A percentile compares a stretch with the other conserved stretches of the same genome.
phyloP scores from a whole-genome alignment of 2,329 filamentous ascomycete genomes.

The Diaporthe caulivora region DNA sequence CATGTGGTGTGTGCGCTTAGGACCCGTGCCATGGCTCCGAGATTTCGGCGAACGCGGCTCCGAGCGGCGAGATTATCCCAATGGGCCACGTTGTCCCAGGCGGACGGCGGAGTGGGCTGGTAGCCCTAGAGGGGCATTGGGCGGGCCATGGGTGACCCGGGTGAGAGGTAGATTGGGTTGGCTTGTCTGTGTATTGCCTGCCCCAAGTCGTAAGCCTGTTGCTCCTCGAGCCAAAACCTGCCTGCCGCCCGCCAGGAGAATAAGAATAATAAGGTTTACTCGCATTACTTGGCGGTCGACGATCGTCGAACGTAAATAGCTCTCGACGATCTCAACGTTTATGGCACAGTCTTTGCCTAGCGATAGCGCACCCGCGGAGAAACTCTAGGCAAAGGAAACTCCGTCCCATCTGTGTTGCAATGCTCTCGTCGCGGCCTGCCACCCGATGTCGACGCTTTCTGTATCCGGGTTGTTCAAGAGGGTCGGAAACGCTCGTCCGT shows the following conservation, averaged over 20 bases:
- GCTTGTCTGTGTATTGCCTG: conserved; percentile 24
- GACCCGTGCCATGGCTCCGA: conserved; percentile 18
- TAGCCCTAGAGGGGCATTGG: neutral
- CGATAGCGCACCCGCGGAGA: conserved; percentile 15
- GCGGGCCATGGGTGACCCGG: conserved; percentile 9
- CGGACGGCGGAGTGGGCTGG: conserved; percentile 12
- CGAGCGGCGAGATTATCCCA: conserved; percentile 28
- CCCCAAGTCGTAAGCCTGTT: conserved; percentile 6
- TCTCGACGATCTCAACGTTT: conserved; percentile 23
- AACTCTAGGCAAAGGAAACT: conserved; percentile 10
- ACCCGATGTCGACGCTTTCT: conserved; percentile 15
- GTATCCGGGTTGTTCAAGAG: conserved; percentile 3
- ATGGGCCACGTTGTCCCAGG: conserved; percentile 12
- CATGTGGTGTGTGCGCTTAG: neutral
- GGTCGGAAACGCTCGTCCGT: neutral
- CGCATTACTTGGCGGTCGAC: conserved; percentile 31
- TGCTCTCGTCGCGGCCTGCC: conserved; percentile 13
- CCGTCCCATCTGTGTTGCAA: conserved; percentile 14
- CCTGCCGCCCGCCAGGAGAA: neutral
- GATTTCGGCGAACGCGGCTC: conserved; percentile 27
- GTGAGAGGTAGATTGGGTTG: conserved; percentile 24
- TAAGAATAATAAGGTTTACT: conserved; percentile 32
- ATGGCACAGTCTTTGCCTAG: neutral
- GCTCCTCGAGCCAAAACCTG: conserved; percentile 21
- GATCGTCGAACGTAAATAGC: conserved; percentile 31